A percentile compares a stretch with the other conserved stretches of the same genome.
These are phyloP conservation scores for Periconia macrospinosa DNA, from an alignment of 2,329 filamentous ascomycete genomes.

Conservation along the genomic window DNA sequence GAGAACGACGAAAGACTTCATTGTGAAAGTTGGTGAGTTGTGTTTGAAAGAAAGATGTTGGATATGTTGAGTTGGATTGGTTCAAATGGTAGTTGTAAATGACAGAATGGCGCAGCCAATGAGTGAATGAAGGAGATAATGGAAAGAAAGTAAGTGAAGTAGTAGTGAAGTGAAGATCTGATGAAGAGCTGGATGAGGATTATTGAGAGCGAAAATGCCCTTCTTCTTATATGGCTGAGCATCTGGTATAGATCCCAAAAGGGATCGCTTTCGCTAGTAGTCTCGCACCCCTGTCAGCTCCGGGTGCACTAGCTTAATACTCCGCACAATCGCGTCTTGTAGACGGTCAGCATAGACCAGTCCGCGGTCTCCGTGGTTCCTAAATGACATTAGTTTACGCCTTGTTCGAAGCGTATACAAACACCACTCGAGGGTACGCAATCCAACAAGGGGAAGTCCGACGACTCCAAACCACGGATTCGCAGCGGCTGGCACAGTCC, in stretches of 20 bases:
- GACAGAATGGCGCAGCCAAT: constrained; percentile 16
- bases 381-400: not conserved
- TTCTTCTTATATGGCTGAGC: not conserved
- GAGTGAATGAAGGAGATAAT: constrained; percentile 13
- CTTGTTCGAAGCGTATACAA: not conserved
- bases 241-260: not conserved
- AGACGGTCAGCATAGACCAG: not conserved
- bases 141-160: constrained; percentile 10
- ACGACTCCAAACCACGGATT: not conserved
- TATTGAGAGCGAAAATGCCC: not conserved
- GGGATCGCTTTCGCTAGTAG: not conserved
- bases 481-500: not conserved
- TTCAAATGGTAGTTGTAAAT: not conserved
- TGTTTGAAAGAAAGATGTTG: constrained; percentile 1
- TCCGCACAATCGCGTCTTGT: no score
- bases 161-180: constrained; percentile 7
- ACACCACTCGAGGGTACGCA: not conserved
- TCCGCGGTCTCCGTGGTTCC: not conserved
- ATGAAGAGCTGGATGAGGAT: not conserved
- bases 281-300: not conserved
- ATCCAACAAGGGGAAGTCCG: not conserved
- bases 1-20: constrained; percentile 25
- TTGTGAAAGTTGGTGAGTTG: constrained; percentile 9
- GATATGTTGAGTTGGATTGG: constrained; percentile 3
- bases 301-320: not conserved